Percentiles rank a stretch among this genome's conserved stretches.
Evolutionary conservation across 306 rosid species (phyloP).

Genomic region (Cucurbita pepo): DNA sequence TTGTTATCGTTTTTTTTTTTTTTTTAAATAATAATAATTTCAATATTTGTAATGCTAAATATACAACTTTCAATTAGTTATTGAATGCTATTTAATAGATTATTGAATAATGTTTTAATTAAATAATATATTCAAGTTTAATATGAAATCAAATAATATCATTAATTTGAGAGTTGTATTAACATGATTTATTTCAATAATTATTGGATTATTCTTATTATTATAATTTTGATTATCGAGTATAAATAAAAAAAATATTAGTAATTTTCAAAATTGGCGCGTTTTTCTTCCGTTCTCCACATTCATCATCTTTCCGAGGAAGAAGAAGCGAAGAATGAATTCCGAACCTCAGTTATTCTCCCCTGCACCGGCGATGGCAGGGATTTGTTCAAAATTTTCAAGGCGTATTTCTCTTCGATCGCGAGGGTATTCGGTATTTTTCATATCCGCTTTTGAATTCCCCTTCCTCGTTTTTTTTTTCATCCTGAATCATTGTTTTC

Average conservation of each 20-base stretch:
- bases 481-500: background rate
- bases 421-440: conserved; percentile 31
- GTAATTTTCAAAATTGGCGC: background rate
- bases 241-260: background rate
- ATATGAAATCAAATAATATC: no score
- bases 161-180: background rate
- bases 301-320: background rate
- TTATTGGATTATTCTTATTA: background rate
- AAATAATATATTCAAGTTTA: no score
- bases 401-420: conserved; percentile 74
- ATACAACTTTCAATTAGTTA: no score
- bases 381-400: conserved; percentile 32
- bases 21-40: no score
- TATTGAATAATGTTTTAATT: no score
- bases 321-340: background rate
- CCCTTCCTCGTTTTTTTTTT: background rate
- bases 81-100: no score
- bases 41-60: no score
- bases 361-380: background rate
- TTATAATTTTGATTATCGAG: background rate
- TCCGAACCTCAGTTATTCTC: conserved; percentile 7
- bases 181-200: background rate
- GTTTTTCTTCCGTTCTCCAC: background rate
- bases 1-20: no score
- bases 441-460: background rate